These are phyloP conservation scores for Obelidium mucronatum DNA, from an alignment of 192 early-diverging fungal species.

Conservation along the genomic window DNA sequence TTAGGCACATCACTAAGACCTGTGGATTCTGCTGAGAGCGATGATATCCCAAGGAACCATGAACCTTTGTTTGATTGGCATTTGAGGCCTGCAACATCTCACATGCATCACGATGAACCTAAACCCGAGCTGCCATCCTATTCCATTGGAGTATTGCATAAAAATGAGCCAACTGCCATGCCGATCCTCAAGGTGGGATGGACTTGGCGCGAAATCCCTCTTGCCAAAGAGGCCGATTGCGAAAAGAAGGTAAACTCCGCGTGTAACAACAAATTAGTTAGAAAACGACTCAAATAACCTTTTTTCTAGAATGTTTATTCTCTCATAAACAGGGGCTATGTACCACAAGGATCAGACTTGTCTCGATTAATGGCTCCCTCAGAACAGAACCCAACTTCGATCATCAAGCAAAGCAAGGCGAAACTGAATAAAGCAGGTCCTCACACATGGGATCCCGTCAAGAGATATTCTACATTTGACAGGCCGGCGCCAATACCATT, in stretches of 20 bases:
- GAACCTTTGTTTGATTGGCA: slow-evolving; percentile 18
- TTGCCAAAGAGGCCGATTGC: not conserved
- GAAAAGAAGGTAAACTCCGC: not conserved
- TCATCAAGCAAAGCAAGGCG: not conserved
- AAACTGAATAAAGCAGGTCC: slow-evolving; percentile 7
- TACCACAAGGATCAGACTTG: slow-evolving; percentile 28
- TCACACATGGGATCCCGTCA: not conserved
- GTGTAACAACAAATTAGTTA: not conserved
- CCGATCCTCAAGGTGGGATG: slow-evolving; percentile 23
- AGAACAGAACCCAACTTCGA: not conserved
- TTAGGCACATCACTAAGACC: not conserved
- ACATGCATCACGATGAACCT: not conserved
- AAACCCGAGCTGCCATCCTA: not conserved
- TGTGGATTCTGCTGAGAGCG: not conserved
- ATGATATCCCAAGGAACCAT: not conserved
- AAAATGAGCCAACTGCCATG: slow-evolving; percentile 18
- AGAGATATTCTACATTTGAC: slow-evolving; percentile 21
- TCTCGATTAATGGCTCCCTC: not conserved
- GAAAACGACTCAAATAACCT: too few relatives aligned
- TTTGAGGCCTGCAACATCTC: slow-evolving; percentile 26
- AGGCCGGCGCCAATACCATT: not conserved
- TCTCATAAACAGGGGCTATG: slow-evolving; percentile 21
- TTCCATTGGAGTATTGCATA: slow-evolving; percentile 17
- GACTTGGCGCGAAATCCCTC: slow-evolving; percentile 32
- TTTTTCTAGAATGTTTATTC: slow-evolving; percentile 25